These are phyloP conservation scores for Scheffersomyces titani DNA, from an alignment of 1,139 yeast species.

Conservation along the genomic window DNA sequence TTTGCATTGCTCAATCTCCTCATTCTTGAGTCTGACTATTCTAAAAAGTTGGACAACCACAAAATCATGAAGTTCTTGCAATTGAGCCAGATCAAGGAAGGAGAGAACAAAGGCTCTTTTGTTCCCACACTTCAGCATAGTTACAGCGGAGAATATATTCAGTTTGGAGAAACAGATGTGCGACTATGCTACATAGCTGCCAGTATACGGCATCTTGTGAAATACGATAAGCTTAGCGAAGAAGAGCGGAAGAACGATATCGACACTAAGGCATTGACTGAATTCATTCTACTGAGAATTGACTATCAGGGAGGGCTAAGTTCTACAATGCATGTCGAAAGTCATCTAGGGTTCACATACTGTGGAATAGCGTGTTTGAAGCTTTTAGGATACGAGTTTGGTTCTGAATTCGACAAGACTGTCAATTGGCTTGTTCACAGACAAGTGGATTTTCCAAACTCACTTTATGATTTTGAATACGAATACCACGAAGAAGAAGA, in stretches of 20 bases:
- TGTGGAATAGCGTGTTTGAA: slow-evolving; percentile 75
- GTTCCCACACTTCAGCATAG: slow-evolving; percentile 22
- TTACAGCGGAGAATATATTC: slow-evolving; percentile 9
- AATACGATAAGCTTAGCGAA: slow-evolving; percentile 31
- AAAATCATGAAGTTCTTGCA: slow-evolving; percentile 52
- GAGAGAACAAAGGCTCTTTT: slow-evolving; percentile 57
- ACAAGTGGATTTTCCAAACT: slow-evolving; percentile 49
- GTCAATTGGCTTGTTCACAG: slow-evolving; percentile 63
- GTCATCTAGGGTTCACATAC: slow-evolving; percentile 87
- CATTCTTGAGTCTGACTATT: slow-evolving; percentile 44
- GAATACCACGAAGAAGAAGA: slow-evolving; percentile 49
- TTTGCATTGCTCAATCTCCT: slow-evolving; percentile 58
- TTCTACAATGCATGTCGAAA: slow-evolving; percentile 48
- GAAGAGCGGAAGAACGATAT: slow-evolving; percentile 36
- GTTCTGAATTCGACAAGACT: slow-evolving; percentile 29
- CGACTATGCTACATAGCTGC: slow-evolving; percentile 77
- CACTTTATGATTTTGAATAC: slow-evolving; percentile 25
- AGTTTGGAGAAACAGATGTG: slow-evolving; percentile 67
- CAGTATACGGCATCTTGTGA: slow-evolving; percentile 58
- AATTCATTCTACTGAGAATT: slow-evolving; percentile 44
- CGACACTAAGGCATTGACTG: slow-evolving; percentile 36
- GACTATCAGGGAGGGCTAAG: slow-evolving; percentile 69
- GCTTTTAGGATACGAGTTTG: slow-evolving; percentile 35
- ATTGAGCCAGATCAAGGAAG: slow-evolving; percentile 56
- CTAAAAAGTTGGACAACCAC: slow-evolving; percentile 38